A percentile compares a stretch with the other conserved stretches of the same genome.
These are phyloP conservation scores for Citrullus mucosospermus DNA, from an alignment of 306 rosid genomes.

Conservation along the genomic window DNA sequence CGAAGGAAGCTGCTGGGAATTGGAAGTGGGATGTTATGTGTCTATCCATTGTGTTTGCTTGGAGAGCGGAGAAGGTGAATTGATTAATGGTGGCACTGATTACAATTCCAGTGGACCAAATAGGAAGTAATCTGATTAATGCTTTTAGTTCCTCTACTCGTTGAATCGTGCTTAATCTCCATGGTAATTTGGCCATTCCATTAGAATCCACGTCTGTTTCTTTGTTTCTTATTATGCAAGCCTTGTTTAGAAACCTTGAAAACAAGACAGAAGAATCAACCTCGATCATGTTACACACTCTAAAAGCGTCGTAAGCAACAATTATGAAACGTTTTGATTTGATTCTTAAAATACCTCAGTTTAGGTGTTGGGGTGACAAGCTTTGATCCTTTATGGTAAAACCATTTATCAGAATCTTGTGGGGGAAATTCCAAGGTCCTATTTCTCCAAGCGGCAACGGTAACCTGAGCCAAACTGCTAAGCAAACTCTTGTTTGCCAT, in stretches of 20 bases:
- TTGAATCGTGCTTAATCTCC: constrained; percentile 55
- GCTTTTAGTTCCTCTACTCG: constrained; percentile 78
- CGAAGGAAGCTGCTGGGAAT: constrained; percentile 41
- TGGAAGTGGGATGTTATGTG: constrained; percentile 14
- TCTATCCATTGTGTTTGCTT: constrained; percentile 55
- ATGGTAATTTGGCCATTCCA: constrained; percentile 40
- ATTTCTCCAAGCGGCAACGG: constrained; percentile 52
- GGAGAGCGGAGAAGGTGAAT: constrained; percentile 29
- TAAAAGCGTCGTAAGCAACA: not conserved
- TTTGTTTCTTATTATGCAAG: constrained; percentile 41
- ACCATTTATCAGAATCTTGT: constrained; percentile 31
- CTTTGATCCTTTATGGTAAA: constrained; percentile 30
- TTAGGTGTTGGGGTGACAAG: constrained; percentile 49
- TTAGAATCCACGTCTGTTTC: constrained; percentile 30
- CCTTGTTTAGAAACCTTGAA: constrained; percentile 68
- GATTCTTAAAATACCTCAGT: constrained; percentile 27
- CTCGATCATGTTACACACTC: not conserved
- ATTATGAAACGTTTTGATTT: not conserved
- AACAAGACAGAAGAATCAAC: not conserved
- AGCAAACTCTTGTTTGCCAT: constrained; percentile 44
- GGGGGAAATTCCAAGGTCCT: constrained; percentile 35
- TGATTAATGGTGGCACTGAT: constrained; percentile 25
- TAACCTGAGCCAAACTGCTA: constrained; percentile 35
- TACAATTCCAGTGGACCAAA: constrained; percentile 60
- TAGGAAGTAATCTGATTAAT: constrained; percentile 50